A percentile compares a stretch with the other conserved stretches of the same genome.
phyloP scores from a whole-genome alignment of 2,329 filamentous ascomycete species.

The Ophiostoma montium region DNA sequence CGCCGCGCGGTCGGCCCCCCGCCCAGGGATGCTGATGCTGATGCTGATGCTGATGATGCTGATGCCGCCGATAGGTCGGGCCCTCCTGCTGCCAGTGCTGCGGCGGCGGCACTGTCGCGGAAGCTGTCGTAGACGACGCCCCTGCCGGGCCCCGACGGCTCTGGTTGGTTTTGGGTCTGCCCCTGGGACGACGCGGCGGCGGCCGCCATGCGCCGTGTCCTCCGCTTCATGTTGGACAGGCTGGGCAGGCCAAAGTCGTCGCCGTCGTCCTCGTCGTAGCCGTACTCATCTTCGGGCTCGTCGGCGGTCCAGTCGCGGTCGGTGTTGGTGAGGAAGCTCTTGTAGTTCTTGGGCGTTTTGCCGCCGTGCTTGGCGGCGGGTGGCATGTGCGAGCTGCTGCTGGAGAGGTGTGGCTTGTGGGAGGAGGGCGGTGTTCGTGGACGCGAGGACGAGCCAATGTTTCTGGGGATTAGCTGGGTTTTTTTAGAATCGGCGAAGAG shows the following conservation, averaged over 20 bases:
- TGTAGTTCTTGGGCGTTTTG: constrained; percentile 56
- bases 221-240: constrained; percentile 78
- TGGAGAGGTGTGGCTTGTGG: neutral
- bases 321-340: constrained; percentile 66
- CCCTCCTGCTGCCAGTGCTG: neutral
- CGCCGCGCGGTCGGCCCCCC: constrained; percentile 33
- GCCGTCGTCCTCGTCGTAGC: constrained; percentile 65
- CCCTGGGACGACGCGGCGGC: constrained; percentile 16
- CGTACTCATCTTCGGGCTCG: constrained; percentile 58
- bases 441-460: constrained; percentile 44
- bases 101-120: constrained; percentile 1
- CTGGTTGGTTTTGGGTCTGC: constrained; percentile 10
- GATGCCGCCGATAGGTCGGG: constrained; percentile 16
- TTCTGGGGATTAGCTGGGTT: constrained; percentile 28
- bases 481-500: constrained; percentile 38
- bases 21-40: constrained; percentile 15
- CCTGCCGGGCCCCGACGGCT: neutral
- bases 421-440: constrained; percentile 62
- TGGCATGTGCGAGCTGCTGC: constrained; percentile 25
- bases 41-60: neutral
- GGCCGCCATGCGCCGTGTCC: constrained; percentile 39
- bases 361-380: constrained; percentile 36
- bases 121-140: neutral
- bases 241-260: constrained; percentile 94
- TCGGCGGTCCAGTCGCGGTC: constrained; percentile 71